Percentiles rank a stretch among this genome's conserved stretches.
Conservation (phyloP, 495 filamentous ascomycete genomes). For the Penicillium goetzii region DNA sequence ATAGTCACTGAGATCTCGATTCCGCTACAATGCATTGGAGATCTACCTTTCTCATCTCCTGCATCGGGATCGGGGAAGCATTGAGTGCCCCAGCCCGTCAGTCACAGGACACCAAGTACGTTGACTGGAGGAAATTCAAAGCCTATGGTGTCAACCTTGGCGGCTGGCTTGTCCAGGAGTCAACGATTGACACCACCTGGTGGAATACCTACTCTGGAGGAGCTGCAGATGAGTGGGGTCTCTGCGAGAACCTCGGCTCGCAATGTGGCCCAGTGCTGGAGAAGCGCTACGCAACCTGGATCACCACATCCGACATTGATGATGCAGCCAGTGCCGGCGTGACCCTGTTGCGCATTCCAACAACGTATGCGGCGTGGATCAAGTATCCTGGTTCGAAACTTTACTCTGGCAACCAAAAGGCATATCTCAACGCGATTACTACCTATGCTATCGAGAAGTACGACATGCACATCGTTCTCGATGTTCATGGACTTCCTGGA, state of each 20-base stretch:
- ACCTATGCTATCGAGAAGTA: constrained; percentile 32
- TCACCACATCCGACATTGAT: constrained; percentile 7
- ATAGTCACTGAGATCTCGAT: not conserved
- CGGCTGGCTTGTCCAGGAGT: constrained; percentile 11
- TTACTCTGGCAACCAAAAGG: constrained; percentile 32
- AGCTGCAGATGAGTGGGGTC: constrained; percentile 10
- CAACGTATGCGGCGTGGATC: constrained; percentile 28
- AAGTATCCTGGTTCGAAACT: constrained; percentile 35
- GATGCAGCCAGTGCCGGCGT: not conserved
- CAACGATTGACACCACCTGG: not conserved
- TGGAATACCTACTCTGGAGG: constrained; percentile 2
- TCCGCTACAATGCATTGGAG: constrained; percentile 1
- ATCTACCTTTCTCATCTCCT: not conserved
- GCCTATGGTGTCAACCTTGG: constrained; percentile 11
- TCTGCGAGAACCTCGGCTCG: constrained; percentile 10
- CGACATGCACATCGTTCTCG: constrained; percentile 35
- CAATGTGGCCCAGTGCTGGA: constrained; percentile 10
- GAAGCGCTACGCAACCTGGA: constrained; percentile 10
- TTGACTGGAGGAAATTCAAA: constrained; percentile 16
- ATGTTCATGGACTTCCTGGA: constrained; percentile 34
- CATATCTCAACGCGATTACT: constrained; percentile 31
- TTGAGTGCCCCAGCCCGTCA: not conserved
- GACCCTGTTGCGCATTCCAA: constrained; percentile 14
- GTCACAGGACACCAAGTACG: not conserved
- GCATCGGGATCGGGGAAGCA: not conserved